Evolutionary conservation across 495 filamentous ascomycete species (phyloP), one percentile per base, ranked within the genome.

Genomic region (Aspergillus wentii): DNA sequence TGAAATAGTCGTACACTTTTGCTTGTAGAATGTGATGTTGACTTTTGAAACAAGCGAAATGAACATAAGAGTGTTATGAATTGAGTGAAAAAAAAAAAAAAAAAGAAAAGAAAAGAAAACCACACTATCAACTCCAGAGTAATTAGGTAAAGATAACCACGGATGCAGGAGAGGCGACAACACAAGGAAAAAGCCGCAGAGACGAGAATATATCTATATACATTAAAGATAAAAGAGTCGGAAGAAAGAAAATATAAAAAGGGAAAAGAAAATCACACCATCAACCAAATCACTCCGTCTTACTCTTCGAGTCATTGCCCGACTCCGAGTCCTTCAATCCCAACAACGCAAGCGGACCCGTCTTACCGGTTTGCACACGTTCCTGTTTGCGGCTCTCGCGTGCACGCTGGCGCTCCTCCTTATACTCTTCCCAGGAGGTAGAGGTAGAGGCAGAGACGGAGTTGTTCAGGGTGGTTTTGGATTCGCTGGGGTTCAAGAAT

Each of bases 371-470:
- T 15, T 50, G 21, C 38, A 55, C 46, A 1, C 52, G 50, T 33
- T 57, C 38, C 3, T 20, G 37, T 32, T 49, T 51, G 9, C 63
- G 55, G 14, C 57, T 25, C 42, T 64, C 56, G 30, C 52, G 57
- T 14, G 54, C 54, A 15, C 42, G 53, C 16, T 52, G 52, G 5
- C 52, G 42, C 36, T 68, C 57, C 8, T 39, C 48, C 47, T 65
- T 66, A 23, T 65, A 60, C 18, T 65, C 58, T 4, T 68, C 64
- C 66, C 64, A 69, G 14, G 62, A 67, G 30, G 52, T 27, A 22
- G 50, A 48, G 4, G 51, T 44, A 7, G 44, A 46, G 0, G 44
- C 44, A 2, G 44, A 6, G 11, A 29, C 15, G 11, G 35, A 30
- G 7, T 44, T 37, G 14, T 30, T 36, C 5, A 17, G 34, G 21